phyloP scores from a whole-genome alignment of 1,284 basidiomycete species.

The Mycosarcoma maydis region DNA sequence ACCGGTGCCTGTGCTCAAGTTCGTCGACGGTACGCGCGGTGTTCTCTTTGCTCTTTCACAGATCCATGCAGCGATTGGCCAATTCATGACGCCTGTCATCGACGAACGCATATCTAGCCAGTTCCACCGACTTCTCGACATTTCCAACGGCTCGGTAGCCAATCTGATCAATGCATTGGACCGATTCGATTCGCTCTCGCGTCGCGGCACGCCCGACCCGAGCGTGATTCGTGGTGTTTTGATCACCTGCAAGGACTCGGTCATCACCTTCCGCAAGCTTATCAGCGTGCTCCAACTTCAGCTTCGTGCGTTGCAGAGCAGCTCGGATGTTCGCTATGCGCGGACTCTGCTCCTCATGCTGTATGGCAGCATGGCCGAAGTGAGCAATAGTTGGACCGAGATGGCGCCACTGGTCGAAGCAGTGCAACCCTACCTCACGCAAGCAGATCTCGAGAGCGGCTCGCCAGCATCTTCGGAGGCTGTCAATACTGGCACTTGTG shows the following conservation, averaged over 20 bases:
- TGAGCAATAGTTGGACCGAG: constrained; percentile 83
- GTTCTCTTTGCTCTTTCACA: constrained; percentile 93
- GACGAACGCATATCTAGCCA: constrained; percentile 77
- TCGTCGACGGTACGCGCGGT: constrained; percentile 88
- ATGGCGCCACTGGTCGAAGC: constrained; percentile 80
- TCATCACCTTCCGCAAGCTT: constrained; percentile 86
- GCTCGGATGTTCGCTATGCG: constrained; percentile 86
- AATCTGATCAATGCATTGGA: constrained; percentile 89
- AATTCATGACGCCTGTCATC: constrained; percentile 85
- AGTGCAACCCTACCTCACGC: constrained; percentile 68
- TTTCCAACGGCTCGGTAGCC: constrained; percentile 82
- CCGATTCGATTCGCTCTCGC: constrained; percentile 85
- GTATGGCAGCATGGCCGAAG: constrained; percentile 89
- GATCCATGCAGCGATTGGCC: constrained; percentile 86
- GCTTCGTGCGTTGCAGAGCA: constrained; percentile 75
- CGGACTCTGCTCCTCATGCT: constrained; percentile 87
- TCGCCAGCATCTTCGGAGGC: constrained; percentile 15
- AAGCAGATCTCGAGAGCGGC: constrained; percentile 13
- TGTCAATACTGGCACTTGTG: background rate
- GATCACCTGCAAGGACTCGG: constrained; percentile 84
- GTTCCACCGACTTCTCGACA: constrained; percentile 55
- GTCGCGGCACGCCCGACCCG: constrained; percentile 76
- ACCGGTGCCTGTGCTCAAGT: constrained; percentile 76
- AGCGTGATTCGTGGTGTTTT: constrained; percentile 80
- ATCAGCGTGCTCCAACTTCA: constrained; percentile 84